Conservation (phyloP, 1,284 basidiomycete genomes). For the Boletus smithii region DNA sequence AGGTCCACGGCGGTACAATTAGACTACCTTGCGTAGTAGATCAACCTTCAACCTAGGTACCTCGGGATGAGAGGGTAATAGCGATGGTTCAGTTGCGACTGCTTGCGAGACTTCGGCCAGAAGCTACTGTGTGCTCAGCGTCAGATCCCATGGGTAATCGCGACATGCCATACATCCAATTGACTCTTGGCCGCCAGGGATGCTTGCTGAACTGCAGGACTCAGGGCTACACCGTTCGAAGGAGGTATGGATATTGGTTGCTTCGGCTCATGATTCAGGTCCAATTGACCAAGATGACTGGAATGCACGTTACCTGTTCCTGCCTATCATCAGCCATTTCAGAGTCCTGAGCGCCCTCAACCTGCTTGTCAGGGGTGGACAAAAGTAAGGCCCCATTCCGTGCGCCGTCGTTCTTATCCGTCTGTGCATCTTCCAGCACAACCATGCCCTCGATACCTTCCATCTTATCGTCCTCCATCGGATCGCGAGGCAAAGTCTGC, state of each 20-base stretch:
- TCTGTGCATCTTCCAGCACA: not conserved
- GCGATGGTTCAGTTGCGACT: conserved; percentile 30
- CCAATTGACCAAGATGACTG: not conserved
- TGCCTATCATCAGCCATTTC: conserved; percentile 19
- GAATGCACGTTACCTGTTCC: conserved; percentile 21
- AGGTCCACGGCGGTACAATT: not conserved
- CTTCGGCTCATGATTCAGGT: conserved; percentile 12
- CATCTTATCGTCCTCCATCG: conserved; percentile 17
- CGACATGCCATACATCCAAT: conserved; percentile 25
- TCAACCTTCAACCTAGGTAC: conserved; percentile 19
- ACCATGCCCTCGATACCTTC: conserved; percentile 16
- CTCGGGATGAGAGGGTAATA: conserved; percentile 27
- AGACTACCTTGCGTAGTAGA: conserved; percentile 13
- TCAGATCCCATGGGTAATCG: conserved; percentile 16
- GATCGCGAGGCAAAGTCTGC: not conserved
- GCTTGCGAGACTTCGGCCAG: conserved; percentile 32
- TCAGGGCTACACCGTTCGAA: conserved; percentile 11
- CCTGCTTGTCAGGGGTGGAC: conserved; percentile 3
- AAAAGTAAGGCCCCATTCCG: not conserved
- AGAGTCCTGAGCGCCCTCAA: not conserved
- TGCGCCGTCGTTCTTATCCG: not conserved
- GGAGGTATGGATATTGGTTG: not conserved
- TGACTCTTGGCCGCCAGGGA: conserved; percentile 20
- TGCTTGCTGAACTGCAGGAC: conserved; percentile 15
- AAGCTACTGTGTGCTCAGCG: conserved; percentile 24